Percentiles rank a stretch among this genome's conserved stretches.
phyloP scores from a whole-genome alignment of 768 basidiomycete genomes.

The Phlebiopsis flavidoalba region DNA sequence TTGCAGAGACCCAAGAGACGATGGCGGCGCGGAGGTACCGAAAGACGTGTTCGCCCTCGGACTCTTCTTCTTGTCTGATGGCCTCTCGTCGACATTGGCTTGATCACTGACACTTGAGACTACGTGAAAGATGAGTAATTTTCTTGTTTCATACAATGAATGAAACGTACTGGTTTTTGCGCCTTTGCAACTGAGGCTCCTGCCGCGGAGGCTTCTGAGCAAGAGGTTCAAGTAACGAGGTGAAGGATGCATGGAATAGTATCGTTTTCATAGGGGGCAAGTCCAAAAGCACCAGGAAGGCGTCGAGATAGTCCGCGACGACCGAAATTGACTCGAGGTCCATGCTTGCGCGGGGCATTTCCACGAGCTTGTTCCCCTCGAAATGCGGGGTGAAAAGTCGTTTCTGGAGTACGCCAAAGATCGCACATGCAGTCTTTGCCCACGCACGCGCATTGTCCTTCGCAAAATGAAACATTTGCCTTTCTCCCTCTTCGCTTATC shows the following conservation, averaged over 20 bases:
- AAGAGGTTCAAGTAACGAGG: background rate
- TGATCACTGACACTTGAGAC: background rate
- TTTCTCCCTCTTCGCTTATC: background rate
- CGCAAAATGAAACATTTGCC: background rate
- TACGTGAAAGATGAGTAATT: background rate
- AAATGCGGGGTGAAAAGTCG: slow-evolving; percentile 6
- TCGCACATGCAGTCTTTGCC: slow-evolving; percentile 6
- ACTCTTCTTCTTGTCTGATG: background rate
- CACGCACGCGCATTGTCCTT: slow-evolving; percentile 3
- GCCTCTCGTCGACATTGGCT: background rate
- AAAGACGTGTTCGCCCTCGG: slow-evolving; percentile 8
- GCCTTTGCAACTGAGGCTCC: background rate
- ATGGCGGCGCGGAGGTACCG: slow-evolving; percentile 8
- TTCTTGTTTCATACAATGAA: too few relatives aligned
- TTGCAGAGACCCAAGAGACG: slow-evolving; percentile 8
- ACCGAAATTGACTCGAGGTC: slow-evolving; percentile 5
- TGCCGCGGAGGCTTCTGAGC: background rate
- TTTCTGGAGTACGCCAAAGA: slow-evolving; percentile 4
- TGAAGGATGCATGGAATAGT: slow-evolving; percentile 2
- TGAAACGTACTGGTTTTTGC: background rate
- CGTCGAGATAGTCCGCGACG: slow-evolving; percentile 9
- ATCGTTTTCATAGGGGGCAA: slow-evolving; percentile 7
- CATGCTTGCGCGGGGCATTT: slow-evolving; percentile 8
- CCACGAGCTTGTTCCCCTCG: background rate
- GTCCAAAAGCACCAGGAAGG: slow-evolving; percentile 6